Percentiles rank a stretch among this genome's conserved stretches.
These are phyloP conservation scores for Solanum okadae DNA, from an alignment of 257 asterid species.

Conservation along the genomic window DNA sequence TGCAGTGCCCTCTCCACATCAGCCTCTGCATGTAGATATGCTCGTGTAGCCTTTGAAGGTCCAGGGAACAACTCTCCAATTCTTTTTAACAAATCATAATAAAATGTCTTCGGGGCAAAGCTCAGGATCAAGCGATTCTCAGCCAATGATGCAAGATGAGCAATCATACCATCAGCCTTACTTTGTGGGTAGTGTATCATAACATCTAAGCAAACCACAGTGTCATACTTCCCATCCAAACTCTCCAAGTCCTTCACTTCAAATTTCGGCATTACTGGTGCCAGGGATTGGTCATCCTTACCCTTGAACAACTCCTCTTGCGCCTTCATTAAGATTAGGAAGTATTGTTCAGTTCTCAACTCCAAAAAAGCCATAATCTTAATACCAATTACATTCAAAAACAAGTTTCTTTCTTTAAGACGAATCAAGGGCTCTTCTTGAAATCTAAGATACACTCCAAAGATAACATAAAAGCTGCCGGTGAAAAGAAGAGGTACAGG, in stretches of 20 bases:
- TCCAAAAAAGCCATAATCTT: neutral
- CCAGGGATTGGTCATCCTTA: conserved; percentile 33
- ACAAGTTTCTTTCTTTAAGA: neutral
- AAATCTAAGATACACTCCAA: neutral
- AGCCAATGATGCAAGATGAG: conserved; percentile 88
- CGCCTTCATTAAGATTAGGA: conserved; percentile 35
- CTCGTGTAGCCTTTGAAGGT: conserved; percentile 96
- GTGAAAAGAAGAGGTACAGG: neutral
- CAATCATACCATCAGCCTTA: conserved; percentile 91
- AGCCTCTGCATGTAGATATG: conserved; percentile 83
- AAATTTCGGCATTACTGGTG: conserved; percentile 59
- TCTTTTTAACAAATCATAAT: conserved; percentile 72
- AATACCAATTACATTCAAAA: neutral
- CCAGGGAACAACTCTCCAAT: conserved; percentile 93
- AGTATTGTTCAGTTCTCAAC: neutral
- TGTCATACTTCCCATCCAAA: conserved; percentile 71
- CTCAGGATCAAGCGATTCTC: conserved; percentile 75
- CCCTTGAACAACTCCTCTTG: conserved; percentile 49
- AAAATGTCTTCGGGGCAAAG: conserved; percentile 87
- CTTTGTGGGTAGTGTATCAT: conserved; percentile 91
- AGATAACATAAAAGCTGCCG: neutral
- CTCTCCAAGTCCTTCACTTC: conserved; percentile 88
- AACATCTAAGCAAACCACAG: conserved; percentile 86
- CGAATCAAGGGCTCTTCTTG: neutral
- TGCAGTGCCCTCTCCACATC: conserved; percentile 76